Percentiles rank a stretch among this genome's conserved stretches.
Conservation (phyloP, 129 eudicot genomes). For the Artemisia annua region DNA sequence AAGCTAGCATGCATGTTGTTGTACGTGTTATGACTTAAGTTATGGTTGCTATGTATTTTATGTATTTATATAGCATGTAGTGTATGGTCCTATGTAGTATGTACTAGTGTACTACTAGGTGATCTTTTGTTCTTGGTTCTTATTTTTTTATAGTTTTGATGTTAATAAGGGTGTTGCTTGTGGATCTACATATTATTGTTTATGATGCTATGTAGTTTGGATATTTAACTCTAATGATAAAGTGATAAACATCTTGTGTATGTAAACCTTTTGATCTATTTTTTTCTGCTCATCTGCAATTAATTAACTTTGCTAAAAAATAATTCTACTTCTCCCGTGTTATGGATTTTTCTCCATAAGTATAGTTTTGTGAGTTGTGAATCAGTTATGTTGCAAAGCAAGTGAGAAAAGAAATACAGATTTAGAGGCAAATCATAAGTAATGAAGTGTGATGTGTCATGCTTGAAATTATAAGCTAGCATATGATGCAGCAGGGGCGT, state of each 20-base stretch:
- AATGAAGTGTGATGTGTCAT: too few species aligned
- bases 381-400: too few species aligned
- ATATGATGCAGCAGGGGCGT: too few species aligned
- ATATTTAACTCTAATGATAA: conserved; percentile 14
- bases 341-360: too few species aligned
- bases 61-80: conserved; percentile 34
- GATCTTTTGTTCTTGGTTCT: conserved; percentile 7
- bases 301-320: too few species aligned
- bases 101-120: background rate
- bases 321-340: too few species aligned
- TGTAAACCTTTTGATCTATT: background rate
- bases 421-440: too few species aligned
- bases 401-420: too few species aligned
- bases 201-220: conserved; percentile 1
- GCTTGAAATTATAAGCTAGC: too few species aligned
- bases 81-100: background rate
- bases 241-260: background rate
- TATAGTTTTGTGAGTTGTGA: too few species aligned
- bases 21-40: background rate
- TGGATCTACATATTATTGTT: conserved; percentile 23
- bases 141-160: background rate
- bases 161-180: conserved; percentile 16
- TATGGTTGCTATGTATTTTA: conserved; percentile 26
- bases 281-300: too few species aligned
- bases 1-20: conserved; percentile 12